Percentiles rank a stretch among this genome's conserved stretches.
Conservation (phyloP, 2,329 filamentous ascomycete species). For the Sclerotiophoma versabilis region DNA sequence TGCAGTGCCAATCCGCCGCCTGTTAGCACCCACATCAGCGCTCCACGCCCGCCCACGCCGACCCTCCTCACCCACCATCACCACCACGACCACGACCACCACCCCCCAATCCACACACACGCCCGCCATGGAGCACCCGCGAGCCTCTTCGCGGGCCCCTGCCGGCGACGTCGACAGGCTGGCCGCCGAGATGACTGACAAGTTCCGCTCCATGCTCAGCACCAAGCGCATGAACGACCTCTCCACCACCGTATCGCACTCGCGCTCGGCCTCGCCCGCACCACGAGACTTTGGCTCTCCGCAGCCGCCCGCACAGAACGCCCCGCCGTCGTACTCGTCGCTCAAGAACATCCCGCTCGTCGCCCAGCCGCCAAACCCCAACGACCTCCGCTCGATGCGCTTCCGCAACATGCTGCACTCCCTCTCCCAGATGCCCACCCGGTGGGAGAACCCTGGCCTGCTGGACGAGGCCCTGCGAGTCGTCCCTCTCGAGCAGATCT, state of each 20-base stretch:
- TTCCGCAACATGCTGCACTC: constrained; percentile 78
- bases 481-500: constrained; percentile 89
- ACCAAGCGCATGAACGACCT: constrained; percentile 88
- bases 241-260: constrained; percentile 63
- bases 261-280: constrained; percentile 66
- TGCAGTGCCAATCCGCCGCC: constrained; percentile 17
- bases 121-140: constrained; percentile 45
- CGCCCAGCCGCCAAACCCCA: constrained; percentile 77
- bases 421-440: constrained; percentile 84
- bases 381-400: constrained; percentile 56
- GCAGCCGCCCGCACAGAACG: constrained; percentile 39
- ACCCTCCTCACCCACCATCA: constrained; percentile 17
- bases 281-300: constrained; percentile 56
- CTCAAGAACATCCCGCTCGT: constrained; percentile 71
- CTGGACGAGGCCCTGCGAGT: constrained; percentile 88
- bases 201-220: constrained; percentile 86
- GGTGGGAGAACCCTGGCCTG: constrained; percentile 95
- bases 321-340: constrained; percentile 67
- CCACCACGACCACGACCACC: constrained; percentile 19
- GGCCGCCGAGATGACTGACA: constrained; percentile 79
- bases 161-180: constrained; percentile 42
- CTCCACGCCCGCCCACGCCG: constrained; percentile 18
- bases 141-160: constrained; percentile 39
- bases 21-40: constrained; percentile 13
- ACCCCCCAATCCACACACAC: constrained; percentile 22